phyloP scores from a whole-genome alignment of 202 grass and related monocot species.

The Carex arenaria region DNA sequence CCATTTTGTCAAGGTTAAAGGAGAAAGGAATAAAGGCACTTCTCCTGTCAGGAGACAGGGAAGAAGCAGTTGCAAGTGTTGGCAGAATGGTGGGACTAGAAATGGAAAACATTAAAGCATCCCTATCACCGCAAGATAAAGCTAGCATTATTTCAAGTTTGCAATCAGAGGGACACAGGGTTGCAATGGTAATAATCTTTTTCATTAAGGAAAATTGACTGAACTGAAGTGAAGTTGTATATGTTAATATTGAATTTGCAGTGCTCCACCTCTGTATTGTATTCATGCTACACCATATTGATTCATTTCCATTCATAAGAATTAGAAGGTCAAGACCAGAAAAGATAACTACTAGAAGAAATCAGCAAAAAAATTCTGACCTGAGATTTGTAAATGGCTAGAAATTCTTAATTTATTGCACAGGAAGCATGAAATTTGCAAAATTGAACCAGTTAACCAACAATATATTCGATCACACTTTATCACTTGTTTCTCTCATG shows the following conservation, averaged over 20 bases:
- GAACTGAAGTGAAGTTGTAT: neutral
- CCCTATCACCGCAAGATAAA: slow-evolving; percentile 73
- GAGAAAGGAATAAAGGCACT: slow-evolving; percentile 50
- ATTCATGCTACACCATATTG: neutral
- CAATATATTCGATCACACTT: neutral
- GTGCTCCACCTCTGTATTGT: neutral
- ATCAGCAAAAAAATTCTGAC: neutral
- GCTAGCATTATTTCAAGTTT: slow-evolving; percentile 74
- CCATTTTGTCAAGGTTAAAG: slow-evolving; percentile 42
- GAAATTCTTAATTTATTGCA: neutral
- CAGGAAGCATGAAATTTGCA: neutral
- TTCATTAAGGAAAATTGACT: neutral
- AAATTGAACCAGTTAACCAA: neutral
- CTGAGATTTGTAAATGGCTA: neutral
- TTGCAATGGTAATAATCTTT: slow-evolving; percentile 74
- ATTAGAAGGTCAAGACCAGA: neutral
- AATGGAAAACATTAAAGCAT: slow-evolving; percentile 53
- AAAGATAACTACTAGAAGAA: neutral
- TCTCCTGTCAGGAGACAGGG: slow-evolving; percentile 81
- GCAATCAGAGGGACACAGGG: slow-evolving; percentile 52
- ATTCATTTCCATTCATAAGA: neutral
- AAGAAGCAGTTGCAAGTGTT: slow-evolving; percentile 78
- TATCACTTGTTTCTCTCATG: neutral
- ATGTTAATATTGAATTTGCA: neutral
- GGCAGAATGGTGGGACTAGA: slow-evolving; percentile 63